Evolutionary conservation across 192 early-diverging fungal species (phyloP).

Genomic region (Backusella mclennaniae): DNA sequence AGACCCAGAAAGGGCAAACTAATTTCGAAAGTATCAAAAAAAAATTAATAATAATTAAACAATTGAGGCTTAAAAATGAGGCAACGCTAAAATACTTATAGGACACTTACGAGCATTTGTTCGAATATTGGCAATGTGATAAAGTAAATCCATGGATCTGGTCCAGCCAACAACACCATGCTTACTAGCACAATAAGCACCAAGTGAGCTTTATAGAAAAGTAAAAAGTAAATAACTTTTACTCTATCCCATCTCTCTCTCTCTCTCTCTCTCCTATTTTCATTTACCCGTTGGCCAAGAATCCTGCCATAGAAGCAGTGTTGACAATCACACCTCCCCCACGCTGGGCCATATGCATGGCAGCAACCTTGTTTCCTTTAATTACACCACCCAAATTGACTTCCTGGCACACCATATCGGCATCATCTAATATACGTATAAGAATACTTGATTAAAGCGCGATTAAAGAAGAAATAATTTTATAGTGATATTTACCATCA

Average conservation of each 20-base stretch:
- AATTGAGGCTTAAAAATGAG: no score
- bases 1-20: slow-evolving; percentile 32
- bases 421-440: not conserved
- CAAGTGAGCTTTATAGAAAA: not conserved
- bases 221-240: not conserved
- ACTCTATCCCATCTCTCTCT: not conserved
- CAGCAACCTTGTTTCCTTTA: slow-evolving; percentile 27
- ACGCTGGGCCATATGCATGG: slow-evolving; percentile 26
- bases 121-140: slow-evolving; percentile 12
- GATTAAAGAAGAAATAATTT: not conserved
- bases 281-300: not conserved
- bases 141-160: slow-evolving; percentile 6
- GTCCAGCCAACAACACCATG: slow-evolving; percentile 22
- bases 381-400: slow-evolving; percentile 15
- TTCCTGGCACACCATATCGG: not conserved
- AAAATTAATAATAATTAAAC: not conserved
- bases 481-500: not conserved
- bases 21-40: not conserved
- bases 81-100: not conserved
- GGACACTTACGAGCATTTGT: slow-evolving; percentile 11
- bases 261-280: not conserved
- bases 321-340: slow-evolving; percentile 29
- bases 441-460: no score
- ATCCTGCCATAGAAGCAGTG: slow-evolving; percentile 30
- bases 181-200: slow-evolving; percentile 16